Evolutionary conservation across 306 rosid species (phyloP), one percentile per base, ranked within the genome.

Genomic region (Abrus pulchellus): DNA sequence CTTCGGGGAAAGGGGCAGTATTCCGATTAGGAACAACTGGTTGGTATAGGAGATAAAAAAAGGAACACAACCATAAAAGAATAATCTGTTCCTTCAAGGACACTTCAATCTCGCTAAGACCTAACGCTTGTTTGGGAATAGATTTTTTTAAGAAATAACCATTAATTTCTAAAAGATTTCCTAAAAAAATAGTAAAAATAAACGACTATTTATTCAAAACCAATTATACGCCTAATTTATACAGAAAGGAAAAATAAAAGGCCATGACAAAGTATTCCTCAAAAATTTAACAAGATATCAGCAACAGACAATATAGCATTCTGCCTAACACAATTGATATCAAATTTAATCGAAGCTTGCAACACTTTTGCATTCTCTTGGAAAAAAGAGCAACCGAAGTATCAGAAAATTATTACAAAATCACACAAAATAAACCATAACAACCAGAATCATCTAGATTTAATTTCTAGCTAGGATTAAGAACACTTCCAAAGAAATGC

Each of bases 211-310:
- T 28, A 1, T 65, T 20, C n/a, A 65, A 41, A 64, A 65, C 3
- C 52, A 40, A 65, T 7, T 49, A 43, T 2, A 33, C 9, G 27
- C 4, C 57, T 50, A 0, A 3, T 13, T 57, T 12, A 41, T 8
- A 29, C 50, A 13, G 56, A 80, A 81, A 52, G 48, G 28, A 40
- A 57, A 77, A 34, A 30, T 9, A n/a, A 74, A 32, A 20, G 6
- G 32, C 41, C 38, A 36, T 7, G 28, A 38, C 40, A 66, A 10
- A 63, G 68, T 52, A 62, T 54, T 64, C 49, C 8, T 38, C 14
- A 30, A 54, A 55, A 56, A 34, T 12, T 7, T 54, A n/a, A 32
- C 27, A 5, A 30, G 20, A 65, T 34, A 28, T 29, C 48, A 54
- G 48, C 5, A 45, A 72, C 1, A 52, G 28, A 61, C n/a, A 30